phyloP scores from a whole-genome alignment of 2,329 filamentous ascomycete genomes.

The Hypocrella siamensis region DNA sequence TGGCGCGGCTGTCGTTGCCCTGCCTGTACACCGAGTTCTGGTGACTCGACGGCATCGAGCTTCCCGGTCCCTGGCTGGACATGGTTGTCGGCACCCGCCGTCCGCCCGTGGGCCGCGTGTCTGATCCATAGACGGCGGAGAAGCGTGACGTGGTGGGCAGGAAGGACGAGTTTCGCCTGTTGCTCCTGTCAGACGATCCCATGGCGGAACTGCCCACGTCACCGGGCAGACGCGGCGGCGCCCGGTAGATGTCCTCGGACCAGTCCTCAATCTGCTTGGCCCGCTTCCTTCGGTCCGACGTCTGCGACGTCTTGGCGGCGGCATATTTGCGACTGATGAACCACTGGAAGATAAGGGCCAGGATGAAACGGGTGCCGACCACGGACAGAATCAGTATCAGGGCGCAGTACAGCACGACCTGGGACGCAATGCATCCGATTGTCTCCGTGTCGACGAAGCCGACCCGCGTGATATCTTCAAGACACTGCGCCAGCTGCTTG shows the following conservation, averaged over 20 bases:
- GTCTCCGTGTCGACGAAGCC: constrained; percentile 92
- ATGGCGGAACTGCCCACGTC: constrained; percentile 53
- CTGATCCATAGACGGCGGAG: constrained; percentile 73
- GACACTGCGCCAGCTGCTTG: constrained; percentile 71
- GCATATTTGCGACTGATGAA: constrained; percentile 80
- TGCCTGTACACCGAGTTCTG: constrained; percentile 59
- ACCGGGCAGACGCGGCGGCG: constrained; percentile 65
- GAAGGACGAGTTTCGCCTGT: constrained; percentile 71
- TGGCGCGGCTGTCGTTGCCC: constrained; percentile 45
- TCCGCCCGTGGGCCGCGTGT: constrained; percentile 32
- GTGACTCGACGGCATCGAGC: constrained; percentile 44
- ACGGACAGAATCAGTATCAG: constrained; percentile 84
- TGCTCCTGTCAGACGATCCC: constrained; percentile 50
- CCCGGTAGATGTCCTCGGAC: constrained; percentile 93
- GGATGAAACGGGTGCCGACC: constrained; percentile 69
- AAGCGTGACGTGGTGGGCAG: constrained; percentile 90
- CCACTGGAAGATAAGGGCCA: constrained; percentile 91
- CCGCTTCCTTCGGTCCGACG: constrained; percentile 65
- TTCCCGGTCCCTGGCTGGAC: constrained; percentile 71
- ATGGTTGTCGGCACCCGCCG: constrained; percentile 69
- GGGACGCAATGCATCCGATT: constrained; percentile 91
- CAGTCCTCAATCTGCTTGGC: constrained; percentile 94
- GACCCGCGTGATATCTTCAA: constrained; percentile 89
- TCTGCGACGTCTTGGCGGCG: constrained; percentile 71
- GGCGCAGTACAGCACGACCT: constrained; percentile 91